Evolutionary conservation across 495 filamentous ascomycete genomes (phyloP).

Genomic region (Aspergillus affinis): DNA sequence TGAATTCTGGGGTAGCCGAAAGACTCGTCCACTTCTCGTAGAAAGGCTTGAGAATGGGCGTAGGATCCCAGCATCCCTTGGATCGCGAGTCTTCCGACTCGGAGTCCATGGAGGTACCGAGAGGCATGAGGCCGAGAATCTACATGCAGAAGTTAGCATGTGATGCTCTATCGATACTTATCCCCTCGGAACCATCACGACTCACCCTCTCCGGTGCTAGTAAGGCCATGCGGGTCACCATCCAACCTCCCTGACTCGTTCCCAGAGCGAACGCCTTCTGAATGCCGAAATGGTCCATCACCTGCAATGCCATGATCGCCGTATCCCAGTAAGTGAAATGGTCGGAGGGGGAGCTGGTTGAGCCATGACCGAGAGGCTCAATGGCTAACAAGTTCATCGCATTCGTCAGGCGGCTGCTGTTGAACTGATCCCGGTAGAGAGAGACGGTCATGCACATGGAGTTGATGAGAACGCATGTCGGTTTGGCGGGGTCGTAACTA

Average conservation of each 20-base stretch:
- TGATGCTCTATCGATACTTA: background rate
- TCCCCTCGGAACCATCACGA: background rate
- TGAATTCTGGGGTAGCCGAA: slow-evolving; percentile 52
- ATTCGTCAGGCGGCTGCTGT: slow-evolving; percentile 41
- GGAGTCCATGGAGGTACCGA: slow-evolving; percentile 64
- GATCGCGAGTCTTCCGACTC: slow-evolving; percentile 54
- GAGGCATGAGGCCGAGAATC: slow-evolving; percentile 59
- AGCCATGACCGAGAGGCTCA: slow-evolving; percentile 57
- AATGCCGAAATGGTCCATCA: slow-evolving; percentile 54
- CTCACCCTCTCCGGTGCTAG: slow-evolving; percentile 56
- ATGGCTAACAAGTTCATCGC: slow-evolving; percentile 53
- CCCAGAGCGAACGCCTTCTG: slow-evolving; percentile 60
- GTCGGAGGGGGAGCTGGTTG: slow-evolving; percentile 38
- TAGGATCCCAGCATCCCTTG: slow-evolving; percentile 61
- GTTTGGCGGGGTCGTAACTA: slow-evolving; percentile 50
- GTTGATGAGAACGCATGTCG: slow-evolving; percentile 59
- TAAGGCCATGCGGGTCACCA: slow-evolving; percentile 60
- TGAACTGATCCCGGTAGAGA: slow-evolving; percentile 52
- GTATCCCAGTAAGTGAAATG: slow-evolving; percentile 59
- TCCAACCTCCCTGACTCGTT: slow-evolving; percentile 67
- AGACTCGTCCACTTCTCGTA: slow-evolving; percentile 47
- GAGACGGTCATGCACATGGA: slow-evolving; percentile 55
- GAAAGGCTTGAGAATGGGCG: slow-evolving; percentile 41
- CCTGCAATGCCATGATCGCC: slow-evolving; percentile 49
- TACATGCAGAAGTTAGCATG: slow-evolving; percentile 14